Evolutionary conservation across 2,329 filamentous ascomycete species (phyloP).

Genomic region (Hypomyces perniciosus): DNA sequence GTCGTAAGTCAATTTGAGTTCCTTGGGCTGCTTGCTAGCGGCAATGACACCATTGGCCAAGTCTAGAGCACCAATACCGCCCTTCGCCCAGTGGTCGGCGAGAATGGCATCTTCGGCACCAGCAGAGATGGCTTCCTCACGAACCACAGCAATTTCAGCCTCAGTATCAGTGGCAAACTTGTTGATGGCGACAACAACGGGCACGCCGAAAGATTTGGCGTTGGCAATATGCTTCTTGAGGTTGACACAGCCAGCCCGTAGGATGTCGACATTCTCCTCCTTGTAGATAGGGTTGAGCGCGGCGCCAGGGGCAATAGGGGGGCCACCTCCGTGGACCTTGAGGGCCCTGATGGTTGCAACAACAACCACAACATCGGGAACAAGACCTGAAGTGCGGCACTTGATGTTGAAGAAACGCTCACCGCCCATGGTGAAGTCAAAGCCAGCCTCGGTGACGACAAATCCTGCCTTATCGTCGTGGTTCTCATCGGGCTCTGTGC

Average conservation of each 20-base stretch:
- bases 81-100: conserved; percentile 95
- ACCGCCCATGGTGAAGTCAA: conserved; percentile 99
- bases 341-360: conserved; percentile 93
- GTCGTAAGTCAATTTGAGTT: conserved; percentile 82
- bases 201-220: conserved; percentile 80
- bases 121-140: conserved; percentile 84
- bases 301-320: conserved; percentile 84
- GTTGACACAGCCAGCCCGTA: conserved; percentile 88
- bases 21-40: conserved; percentile 74
- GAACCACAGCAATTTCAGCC: conserved; percentile 81
- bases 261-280: conserved; percentile 86
- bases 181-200: conserved; percentile 96
- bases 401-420: conserved; percentile 99
- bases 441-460: conserved; percentile 93
- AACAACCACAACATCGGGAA: conserved; percentile 88
- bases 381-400: conserved; percentile 87
- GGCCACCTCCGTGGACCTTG: conserved; percentile 94
- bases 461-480: conserved; percentile 78
- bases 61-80: conserved; percentile 82
- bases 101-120: conserved; percentile 91
- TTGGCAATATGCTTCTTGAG: conserved; percentile 93
- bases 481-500: conserved; percentile 88
- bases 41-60: conserved; percentile 81
- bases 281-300: conserved; percentile 83
- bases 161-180: conserved; percentile 91